Conservation (phyloP, 2,329 filamentous ascomycete species). For the Diaporthe sp. region DNA sequence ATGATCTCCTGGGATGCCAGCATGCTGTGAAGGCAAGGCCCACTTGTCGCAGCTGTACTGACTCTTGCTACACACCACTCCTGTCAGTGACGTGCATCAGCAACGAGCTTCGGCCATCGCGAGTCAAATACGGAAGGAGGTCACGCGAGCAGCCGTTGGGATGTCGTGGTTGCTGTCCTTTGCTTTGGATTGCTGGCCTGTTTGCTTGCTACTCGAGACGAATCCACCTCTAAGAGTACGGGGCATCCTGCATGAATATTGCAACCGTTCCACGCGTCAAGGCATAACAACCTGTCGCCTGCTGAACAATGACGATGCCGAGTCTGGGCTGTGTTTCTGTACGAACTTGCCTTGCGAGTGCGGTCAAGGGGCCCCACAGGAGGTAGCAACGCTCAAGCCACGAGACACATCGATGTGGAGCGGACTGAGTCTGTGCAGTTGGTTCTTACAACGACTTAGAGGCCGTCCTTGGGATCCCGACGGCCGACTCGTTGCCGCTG, state of each 20-base stretch:
- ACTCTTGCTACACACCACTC: constrained; percentile 17
- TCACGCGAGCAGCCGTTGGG: constrained; percentile 31
- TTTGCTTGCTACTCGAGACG: background rate
- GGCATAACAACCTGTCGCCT: constrained; percentile 1
- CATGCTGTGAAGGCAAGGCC: background rate
- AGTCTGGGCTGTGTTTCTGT: background rate
- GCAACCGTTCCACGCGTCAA: constrained; percentile 6
- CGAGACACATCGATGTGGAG: background rate
- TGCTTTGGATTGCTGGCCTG: background rate
- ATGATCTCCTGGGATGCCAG: background rate
- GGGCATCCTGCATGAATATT: constrained; percentile 15
- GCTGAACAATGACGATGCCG: background rate
- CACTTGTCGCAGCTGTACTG: background rate
- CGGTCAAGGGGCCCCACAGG: background rate
- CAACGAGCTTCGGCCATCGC: background rate
- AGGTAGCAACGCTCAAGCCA: background rate
- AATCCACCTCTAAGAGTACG: background rate
- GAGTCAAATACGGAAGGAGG: constrained; percentile 26
- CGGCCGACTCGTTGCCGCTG: background rate
- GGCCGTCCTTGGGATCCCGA: background rate
- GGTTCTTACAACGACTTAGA: background rate
- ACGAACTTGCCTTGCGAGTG: background rate
- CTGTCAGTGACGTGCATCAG: constrained; percentile 11
- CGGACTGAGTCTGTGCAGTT: background rate
- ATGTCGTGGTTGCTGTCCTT: background rate